Base-by-base conservation (phyloP, 228 moss, liverwort and hornwort species). In the Sphagnum fallax region DNA sequence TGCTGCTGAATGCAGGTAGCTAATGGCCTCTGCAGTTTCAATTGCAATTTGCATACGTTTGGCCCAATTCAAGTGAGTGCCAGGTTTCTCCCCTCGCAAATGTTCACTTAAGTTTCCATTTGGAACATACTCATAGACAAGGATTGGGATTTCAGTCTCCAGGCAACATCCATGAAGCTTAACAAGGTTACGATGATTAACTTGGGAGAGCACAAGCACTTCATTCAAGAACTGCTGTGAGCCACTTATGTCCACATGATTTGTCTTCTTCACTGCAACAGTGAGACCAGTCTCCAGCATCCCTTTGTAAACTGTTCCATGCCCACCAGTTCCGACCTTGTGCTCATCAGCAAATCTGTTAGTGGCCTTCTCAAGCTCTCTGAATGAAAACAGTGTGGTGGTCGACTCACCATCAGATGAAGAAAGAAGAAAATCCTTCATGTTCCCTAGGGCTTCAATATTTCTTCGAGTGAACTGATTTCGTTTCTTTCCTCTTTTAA, bases 11-110 rank as follows among this genome's bases (percentile, higher is more conserved):
- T 70, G 70, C 49, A 70, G 51, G 51, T 70, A 70, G 6, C 9
- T 50, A 9, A 70, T 51, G 32, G 83, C 86, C 61, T 80, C 86
- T 60, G 86, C 80, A 53, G 86, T 83, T 67, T 83, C 86, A 0
- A 78, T 72, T 16, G 86, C 86, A 74, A 87, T 87, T 57, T 83
- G 83, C 69, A 87, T 69, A 60, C 86, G 83, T 62, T 78, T 80
- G 6, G 73, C 71, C 86, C 86, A 83, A 72, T 87, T 78, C 65
- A 87, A 83, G 53, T 77, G 76, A 65, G 72, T 78, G 61, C 80
- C 80, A 49, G 75, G 79, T 61, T 75, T 66, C 15, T 78, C 67
- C 61, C 80, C 74, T 47, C 83, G 82, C 70, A 87, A 64, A 2
- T 55, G 55, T 12, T 55, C 55, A 55, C 12, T 8, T 12, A 55